phyloP scores from a whole-genome alignment of 1,139 yeast species.

The Lodderomyces jiufengensis region DNA sequence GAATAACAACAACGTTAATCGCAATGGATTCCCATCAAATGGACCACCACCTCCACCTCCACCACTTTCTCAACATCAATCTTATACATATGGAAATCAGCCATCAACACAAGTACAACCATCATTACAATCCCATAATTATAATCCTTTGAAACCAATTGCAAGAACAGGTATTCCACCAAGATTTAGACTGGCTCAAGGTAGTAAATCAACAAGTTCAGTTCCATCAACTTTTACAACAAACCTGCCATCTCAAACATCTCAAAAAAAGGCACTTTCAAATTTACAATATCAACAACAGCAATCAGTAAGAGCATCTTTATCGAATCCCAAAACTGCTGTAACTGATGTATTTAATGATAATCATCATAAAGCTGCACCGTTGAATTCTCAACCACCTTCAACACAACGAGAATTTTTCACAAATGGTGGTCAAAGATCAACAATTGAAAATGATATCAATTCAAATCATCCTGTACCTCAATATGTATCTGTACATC shows the following conservation, averaged over 20 bases:
- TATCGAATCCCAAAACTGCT: constrained; percentile 4
- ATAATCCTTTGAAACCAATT: too few relatives aligned
- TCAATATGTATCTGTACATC: constrained; percentile 11
- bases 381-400: constrained; percentile 52
- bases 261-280: constrained; percentile 3
- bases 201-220: constrained; percentile 4
- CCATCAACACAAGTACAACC: constrained; percentile 3
- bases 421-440: constrained; percentile 24
- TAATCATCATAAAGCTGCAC: constrained; percentile 47
- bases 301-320: not conserved
- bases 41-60: constrained; percentile 1
- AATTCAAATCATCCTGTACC: constrained; percentile 31
- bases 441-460: constrained; percentile 36
- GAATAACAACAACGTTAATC: too few relatives aligned
- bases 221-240: constrained; percentile 6
- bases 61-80: not conserved
- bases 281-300: constrained; percentile 4
- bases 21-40: too few relatives aligned
- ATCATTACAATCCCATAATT: not conserved
- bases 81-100: not conserved
- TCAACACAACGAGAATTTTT: constrained; percentile 51
- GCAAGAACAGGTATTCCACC: too few relatives aligned
- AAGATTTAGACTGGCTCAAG: not conserved
- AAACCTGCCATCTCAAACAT: constrained; percentile 9
- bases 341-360: constrained; percentile 52